Percentiles rank a stretch among this genome's conserved stretches.
These are phyloP conservation scores for Coemansia sp. DNA, from an alignment of 192 early-diverging fungal genomes.

Conservation along the genomic window DNA sequence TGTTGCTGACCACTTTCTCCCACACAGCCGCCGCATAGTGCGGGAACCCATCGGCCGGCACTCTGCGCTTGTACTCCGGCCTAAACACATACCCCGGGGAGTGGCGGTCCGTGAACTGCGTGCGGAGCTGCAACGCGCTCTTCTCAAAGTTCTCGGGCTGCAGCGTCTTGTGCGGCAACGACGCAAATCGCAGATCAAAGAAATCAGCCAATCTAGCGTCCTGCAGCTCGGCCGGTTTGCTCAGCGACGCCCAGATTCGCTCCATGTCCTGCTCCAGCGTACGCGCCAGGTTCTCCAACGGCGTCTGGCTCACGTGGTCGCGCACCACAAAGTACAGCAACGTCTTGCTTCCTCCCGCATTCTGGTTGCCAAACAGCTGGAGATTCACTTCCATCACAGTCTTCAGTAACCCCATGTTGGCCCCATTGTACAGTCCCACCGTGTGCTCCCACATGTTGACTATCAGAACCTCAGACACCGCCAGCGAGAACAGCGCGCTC, in stretches of 20 bases:
- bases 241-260: conserved; percentile 87
- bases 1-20: conserved; percentile 94
- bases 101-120: conserved; percentile 71
- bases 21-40: conserved; percentile 91
- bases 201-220: conserved; percentile 76
- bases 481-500: conserved; percentile 94
- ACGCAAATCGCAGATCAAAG: conserved; percentile 89
- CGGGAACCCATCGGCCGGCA: conserved; percentile 95
- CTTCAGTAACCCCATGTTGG: conserved; percentile 98
- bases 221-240: conserved; percentile 84
- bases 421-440: conserved; percentile 97
- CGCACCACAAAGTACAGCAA: conserved; percentile 95
- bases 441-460: conserved; percentile 99
- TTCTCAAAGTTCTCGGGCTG: conserved; percentile 82
- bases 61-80: conserved; percentile 80
- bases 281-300: conserved; percentile 74
- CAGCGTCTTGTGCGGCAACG: conserved; percentile 88
- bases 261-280: conserved; percentile 83
- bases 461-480: conserved; percentile 91
- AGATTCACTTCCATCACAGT: conserved; percentile 99
- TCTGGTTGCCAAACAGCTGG: conserved; percentile 84
- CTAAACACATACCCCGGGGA: conserved; percentile 82
- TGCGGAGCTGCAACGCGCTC: conserved; percentile 64
- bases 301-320: conserved; percentile 88
- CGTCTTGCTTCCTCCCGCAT: conserved; percentile 77